Conservation (phyloP, 345 rosid species). For the Camelina sativa region DNA sequence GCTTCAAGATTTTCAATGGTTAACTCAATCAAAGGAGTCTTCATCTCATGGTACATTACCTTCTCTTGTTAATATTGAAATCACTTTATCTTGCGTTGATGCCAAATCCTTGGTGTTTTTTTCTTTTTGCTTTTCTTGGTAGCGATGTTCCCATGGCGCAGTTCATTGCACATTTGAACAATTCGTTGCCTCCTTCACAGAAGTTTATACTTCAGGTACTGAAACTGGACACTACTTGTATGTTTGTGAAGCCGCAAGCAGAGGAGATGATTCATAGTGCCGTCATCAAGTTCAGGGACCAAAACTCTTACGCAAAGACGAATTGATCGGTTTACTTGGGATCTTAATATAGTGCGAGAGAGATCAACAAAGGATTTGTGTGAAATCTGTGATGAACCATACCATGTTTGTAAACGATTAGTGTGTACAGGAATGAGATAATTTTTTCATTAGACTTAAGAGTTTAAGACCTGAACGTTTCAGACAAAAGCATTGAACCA, state of each 20-base stretch:
- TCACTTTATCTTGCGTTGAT: background rate
- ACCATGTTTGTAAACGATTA: constrained; percentile 2
- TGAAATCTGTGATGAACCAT: constrained; percentile 5
- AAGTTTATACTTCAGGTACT: constrained; percentile 21
- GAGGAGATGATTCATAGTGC: constrained; percentile 22
- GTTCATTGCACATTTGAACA: constrained; percentile 25
- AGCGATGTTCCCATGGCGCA: constrained; percentile 34
- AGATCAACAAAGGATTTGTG: background rate
- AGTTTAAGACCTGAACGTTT: too few species aligned
- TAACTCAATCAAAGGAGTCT: constrained; percentile 29
- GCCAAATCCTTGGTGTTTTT: background rate
- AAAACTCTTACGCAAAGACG: constrained; percentile 12
- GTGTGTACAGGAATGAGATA: background rate
- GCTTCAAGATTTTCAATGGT: constrained; percentile 10
- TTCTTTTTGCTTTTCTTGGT: background rate
- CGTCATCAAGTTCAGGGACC: constrained; percentile 16
- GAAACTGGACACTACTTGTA: constrained; percentile 25
- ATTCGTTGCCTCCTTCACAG: constrained; percentile 13
- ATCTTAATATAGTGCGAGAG: background rate
- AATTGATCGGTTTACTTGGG: background rate
- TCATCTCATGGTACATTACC: constrained; percentile 32
- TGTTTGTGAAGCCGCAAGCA: constrained; percentile 28
- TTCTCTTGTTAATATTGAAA: constrained; percentile 14
- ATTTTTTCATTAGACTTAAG: too few species aligned
- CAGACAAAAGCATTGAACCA: too few species aligned